Evolutionary conservation across 805 yeast genomes (phyloP), one percentile per base, ranked within the genome.

Genomic region (Kazachstania taianensis): DNA sequence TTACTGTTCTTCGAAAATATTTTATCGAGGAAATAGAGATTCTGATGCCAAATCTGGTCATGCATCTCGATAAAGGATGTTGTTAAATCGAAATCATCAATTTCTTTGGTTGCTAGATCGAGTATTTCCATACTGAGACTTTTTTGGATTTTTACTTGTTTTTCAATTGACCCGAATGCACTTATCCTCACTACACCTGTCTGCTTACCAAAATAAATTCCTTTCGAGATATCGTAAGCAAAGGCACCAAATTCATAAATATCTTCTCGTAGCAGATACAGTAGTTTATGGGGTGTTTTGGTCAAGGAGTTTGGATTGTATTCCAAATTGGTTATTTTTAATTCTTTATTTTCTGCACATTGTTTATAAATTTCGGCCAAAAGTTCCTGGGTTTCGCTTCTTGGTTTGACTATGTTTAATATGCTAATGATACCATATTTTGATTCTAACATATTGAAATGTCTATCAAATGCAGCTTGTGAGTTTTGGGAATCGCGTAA

Each of bases 141-240:
- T 59, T 82, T 49, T 32, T 62, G 64, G 5, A 92, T 75, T 41
- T 84, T 67, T 46, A 85, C 85, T 4, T 95, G 83, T 45, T 95
- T 70, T 50, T 85, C 96, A 39, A 89, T 66, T 43, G 96, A 84
- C 55, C 83, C 95, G 44, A 92, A 69, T 44, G 96, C 83, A 57
- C 92, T 87, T 10, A 87, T 77, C 42, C 97, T 64, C 51, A 92
- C 81, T 4, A 86, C 80, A 25, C 99, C 99, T 32, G 81, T 75
- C 55, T 92, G 99, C 51, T 85, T 80, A 5, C 82, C 77, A 12
- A 79, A 67, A 35, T 72, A 73, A 40, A 77, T 78, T 3, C 70
- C 70, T 19, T 67, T 66, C 7, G 60, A 59, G 5, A 71, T 62
- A 56, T 89, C 94, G 53, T 72, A 82, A 34, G 80, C 72, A 52